A percentile compares a stretch with the other conserved stretches of the same genome.
phyloP scores from a whole-genome alignment of 805 yeast species.

The Kazachstania martiniae region DNA sequence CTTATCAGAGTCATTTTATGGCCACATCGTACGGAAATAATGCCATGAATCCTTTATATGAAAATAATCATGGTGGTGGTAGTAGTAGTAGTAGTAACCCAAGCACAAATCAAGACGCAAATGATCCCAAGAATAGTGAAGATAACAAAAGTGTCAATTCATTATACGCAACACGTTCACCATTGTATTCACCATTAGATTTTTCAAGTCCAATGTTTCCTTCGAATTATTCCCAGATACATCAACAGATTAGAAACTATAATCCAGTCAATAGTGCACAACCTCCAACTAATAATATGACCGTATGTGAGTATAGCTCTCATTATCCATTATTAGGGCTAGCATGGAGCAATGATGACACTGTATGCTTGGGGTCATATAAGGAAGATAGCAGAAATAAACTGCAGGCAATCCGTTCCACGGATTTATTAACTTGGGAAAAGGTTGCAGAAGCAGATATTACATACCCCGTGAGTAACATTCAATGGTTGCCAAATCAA shows the following conservation, averaged over 20 bases:
- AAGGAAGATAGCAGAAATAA: slow-evolving; percentile 68
- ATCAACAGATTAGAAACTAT: slow-evolving; percentile 10
- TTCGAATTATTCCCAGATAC: slow-evolving; percentile 10
- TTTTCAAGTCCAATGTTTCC: slow-evolving; percentile 11
- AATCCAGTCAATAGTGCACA: slow-evolving; percentile 1
- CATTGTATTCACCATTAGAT: slow-evolving; percentile 24
- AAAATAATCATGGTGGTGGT: slow-evolving; percentile 1
- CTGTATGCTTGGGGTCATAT: slow-evolving; percentile 38
- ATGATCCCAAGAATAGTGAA: slow-evolving; percentile 3
- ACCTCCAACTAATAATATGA: not conserved
- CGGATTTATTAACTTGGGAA: slow-evolving; percentile 71
- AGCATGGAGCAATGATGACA: slow-evolving; percentile 27
- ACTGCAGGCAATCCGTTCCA: slow-evolving; percentile 40
- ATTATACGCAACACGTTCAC: slow-evolving; percentile 11
- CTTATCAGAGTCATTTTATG: slow-evolving; percentile 7
- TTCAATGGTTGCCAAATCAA: slow-evolving; percentile 26
- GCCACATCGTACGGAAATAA: slow-evolving; percentile 1
- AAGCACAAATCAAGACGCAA: not conserved
- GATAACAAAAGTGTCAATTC: slow-evolving; percentile 2
- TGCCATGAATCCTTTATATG: slow-evolving; percentile 3
- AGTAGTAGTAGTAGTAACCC: slow-evolving; percentile 3
- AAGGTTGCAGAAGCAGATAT: slow-evolving; percentile 20
- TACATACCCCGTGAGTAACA: slow-evolving; percentile 25
- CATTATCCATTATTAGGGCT: slow-evolving; percentile 23
- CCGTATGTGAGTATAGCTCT: slow-evolving; percentile 22